A percentile compares a stretch with the other conserved stretches of the same genome.
These are phyloP conservation scores for Cronartium ribicola DNA, from an alignment of 1,284 basidiomycete species.

Conservation along the genomic window DNA sequence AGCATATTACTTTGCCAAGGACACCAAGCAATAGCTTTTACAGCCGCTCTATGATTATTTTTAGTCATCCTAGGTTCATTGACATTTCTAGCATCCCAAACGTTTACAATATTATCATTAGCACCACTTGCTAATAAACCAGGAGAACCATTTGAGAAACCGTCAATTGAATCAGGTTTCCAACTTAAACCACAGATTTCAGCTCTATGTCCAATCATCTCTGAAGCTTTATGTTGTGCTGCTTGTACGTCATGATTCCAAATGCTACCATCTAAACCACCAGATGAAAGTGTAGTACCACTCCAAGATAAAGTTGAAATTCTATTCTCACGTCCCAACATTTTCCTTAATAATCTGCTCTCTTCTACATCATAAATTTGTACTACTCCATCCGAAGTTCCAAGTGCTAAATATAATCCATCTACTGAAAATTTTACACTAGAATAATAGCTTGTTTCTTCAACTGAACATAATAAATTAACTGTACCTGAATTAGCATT, in stretches of 20 bases:
- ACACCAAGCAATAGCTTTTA: constrained; percentile 96
- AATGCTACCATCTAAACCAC: constrained; percentile 84
- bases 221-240: constrained; percentile 79
- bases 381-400: constrained; percentile 76
- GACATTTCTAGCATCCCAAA: constrained; percentile 81
- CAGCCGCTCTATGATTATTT: constrained; percentile 86
- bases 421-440: constrained; percentile 81
- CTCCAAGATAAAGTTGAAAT: constrained; percentile 79
- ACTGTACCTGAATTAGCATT: constrained; percentile 83
- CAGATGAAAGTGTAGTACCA: constrained; percentile 76
- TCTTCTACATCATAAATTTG: constrained; percentile 93
- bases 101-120: constrained; percentile 93
- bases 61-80: constrained; percentile 69
- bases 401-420: constrained; percentile 79
- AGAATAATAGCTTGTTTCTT: constrained; percentile 58
- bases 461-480: constrained; percentile 58
- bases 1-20: constrained; percentile 91
- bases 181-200: constrained; percentile 75
- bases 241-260: constrained; percentile 90
- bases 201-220: constrained; percentile 77
- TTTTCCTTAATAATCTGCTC: constrained; percentile 75
- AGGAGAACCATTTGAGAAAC: constrained; percentile 30
- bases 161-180: constrained; percentile 64
- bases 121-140: constrained; percentile 88
- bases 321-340: constrained; percentile 74